Evolutionary conservation across 176 grass and related monocot species (phyloP).

Genomic region (Olyra latifolia): DNA sequence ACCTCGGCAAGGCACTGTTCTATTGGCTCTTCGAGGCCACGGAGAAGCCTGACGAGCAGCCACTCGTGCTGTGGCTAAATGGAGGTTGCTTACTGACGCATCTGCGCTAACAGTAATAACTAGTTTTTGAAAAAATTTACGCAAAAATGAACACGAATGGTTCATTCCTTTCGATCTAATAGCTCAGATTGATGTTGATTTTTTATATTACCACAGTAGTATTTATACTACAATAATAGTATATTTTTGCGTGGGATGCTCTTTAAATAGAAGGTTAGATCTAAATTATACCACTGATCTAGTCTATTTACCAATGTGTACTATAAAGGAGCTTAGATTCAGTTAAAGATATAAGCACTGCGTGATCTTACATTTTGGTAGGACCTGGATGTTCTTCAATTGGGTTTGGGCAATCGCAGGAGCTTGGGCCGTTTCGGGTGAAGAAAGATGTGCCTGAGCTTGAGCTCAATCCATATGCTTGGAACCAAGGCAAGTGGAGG

Average conservation of each 20-base stretch:
- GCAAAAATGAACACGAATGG: too few species aligned
- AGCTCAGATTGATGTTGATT: too few species aligned
- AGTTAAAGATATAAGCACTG: background rate
- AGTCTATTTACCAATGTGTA: too few species aligned
- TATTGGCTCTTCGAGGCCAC: conserved; percentile 71
- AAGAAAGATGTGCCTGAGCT: conserved; percentile 74
- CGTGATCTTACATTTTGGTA: background rate
- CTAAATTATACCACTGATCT: too few species aligned
- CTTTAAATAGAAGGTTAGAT: too few species aligned
- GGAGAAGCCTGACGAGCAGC: conserved; percentile 41
- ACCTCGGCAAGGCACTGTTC: conserved; percentile 60
- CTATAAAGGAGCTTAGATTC: too few species aligned
- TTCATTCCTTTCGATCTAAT: too few species aligned
- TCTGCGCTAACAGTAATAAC: background rate
- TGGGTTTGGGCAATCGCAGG: conserved; percentile 69
- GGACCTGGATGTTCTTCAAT: conserved; percentile 73
- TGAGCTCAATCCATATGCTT: conserved; percentile 56
- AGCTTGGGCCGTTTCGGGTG: conserved; percentile 72
- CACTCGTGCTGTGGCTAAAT: conserved; percentile 67
- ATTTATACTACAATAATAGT: too few species aligned
- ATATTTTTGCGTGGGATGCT: too few species aligned
- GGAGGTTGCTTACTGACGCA: conserved; percentile 50
- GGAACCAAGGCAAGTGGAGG: conserved; percentile 69
- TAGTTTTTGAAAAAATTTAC: too few species aligned
- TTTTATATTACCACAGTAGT: too few species aligned